Percentiles rank a stretch among this genome's conserved stretches.
Conservation (phyloP, 495 filamentous ascomycete genomes). For the Bryoglossum gracile region DNA sequence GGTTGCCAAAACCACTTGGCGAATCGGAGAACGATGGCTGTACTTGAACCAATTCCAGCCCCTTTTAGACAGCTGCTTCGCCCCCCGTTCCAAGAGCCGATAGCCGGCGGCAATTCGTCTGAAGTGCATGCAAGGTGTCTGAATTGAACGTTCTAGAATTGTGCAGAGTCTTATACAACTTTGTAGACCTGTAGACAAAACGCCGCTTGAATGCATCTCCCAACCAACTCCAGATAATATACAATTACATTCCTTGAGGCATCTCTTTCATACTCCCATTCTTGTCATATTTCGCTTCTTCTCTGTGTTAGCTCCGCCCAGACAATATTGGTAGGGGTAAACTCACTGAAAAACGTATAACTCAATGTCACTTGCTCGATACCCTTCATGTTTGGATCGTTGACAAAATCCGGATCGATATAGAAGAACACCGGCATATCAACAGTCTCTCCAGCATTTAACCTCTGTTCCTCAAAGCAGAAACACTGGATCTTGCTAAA, state of each 20-base stretch:
- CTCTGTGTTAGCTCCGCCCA: constrained; percentile 1
- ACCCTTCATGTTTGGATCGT: constrained; percentile 84
- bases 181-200: not conserved
- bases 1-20: too few relatives aligned
- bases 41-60: too few relatives aligned
- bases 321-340: not conserved
- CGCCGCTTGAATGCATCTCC: constrained; percentile 22
- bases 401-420: constrained; percentile 90
- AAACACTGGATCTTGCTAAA: constrained; percentile 99
- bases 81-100: too few relatives aligned
- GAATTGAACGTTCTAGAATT: too few relatives aligned
- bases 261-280: constrained; percentile 46
- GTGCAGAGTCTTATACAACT: not conserved
- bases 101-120: too few relatives aligned
- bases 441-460: constrained; percentile 93
- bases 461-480: constrained; percentile 90
- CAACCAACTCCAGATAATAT: constrained; percentile 4
- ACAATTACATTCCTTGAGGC: constrained; percentile 14
- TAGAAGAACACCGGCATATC: constrained; percentile 99
- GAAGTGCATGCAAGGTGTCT: too few relatives aligned
- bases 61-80: too few relatives aligned
- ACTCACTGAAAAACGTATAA: constrained; percentile 98
- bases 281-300: constrained; percentile 82
- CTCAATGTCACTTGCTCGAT: constrained; percentile 92
- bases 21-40: too few relatives aligned